Evolutionary conservation across 345 rosid genomes (phyloP), one percentile per base, ranked within the genome.

Genomic region (Brassica carinata): DNA sequence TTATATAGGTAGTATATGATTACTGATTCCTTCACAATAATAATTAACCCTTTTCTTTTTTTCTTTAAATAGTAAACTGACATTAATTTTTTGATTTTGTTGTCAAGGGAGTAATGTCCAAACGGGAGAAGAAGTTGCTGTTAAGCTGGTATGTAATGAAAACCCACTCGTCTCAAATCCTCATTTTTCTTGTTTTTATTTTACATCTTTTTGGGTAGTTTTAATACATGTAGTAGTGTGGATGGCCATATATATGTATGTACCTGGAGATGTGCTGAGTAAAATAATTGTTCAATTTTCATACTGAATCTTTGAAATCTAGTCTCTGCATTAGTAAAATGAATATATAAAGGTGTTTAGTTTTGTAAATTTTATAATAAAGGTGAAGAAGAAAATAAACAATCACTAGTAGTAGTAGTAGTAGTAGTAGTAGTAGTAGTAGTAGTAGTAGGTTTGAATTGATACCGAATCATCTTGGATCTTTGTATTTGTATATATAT

Each of bases 41-140:
- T 10, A 51, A 7, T 53, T 18, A 53, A 53, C 2, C 59, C 6
- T 48, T 48, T 48, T 0, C n/a, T 53, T n/a, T 53, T n/a, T 5
- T 53, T 55, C 17, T 48, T 48, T 48, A 3, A 3, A 6, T 17
- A 15, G 23, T 17, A 55, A 55, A 55, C 64, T 77, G 64, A 70
- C n/a, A 0, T 1, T 59, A 19, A 8, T 57, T 57, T 1, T 1
- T 66, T 75, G 77, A 57, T 75, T 15, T 64, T 65, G 0, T 15
- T 55, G 0, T 17, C 61, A 62, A 91, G 96, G 91, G 73, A 89
- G 86, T 30, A 91, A 91, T 86, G 86, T 88, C 61, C 93, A 91
- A 79, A 89, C 94, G 17, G 91, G 96, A 81, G 96, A 91, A 78
- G 96, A 91, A 82, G 93, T 91, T 84, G 94, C 90, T 83, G 89